Base-by-base conservation (phyloP, 495 filamentous ascomycete genomes). In the Amniculicola lignicola region DNA sequence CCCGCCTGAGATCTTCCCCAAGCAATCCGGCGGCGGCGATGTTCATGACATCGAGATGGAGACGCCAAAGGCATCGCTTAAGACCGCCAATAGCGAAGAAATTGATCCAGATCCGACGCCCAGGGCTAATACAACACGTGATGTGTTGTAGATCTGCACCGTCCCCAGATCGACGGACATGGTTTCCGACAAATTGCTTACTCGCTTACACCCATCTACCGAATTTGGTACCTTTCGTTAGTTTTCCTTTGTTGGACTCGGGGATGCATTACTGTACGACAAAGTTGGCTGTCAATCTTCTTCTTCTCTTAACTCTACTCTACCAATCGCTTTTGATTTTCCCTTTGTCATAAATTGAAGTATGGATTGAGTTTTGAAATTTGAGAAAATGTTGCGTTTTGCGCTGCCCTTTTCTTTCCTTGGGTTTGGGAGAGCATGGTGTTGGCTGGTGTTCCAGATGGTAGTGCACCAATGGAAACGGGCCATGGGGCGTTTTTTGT, bases 1-100 rank as follows among this genome's bases (percentile, higher is more conserved):
- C 15, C 74, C 75, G 23, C 75, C 74, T 5, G 71, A 71, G 47
- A 57, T 70, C 27, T 76, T 77, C 59, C 64, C 70, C 3, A 27
- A 16, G 1, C 45, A 54, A 2, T 70, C 72, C 11, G 72, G 70
- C 4, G 72, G 70, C 4, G 55, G 42, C 3, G 61, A 68, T 14
- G 62, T 71, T 12, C 43, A 51, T n/a, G 70, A 72, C 16, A 63
- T 71, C 22, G 67, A 71, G 33, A 69, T 76, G 59, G 63, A 73
- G 18, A 65, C 62, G n/a, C 62, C 62, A 12, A 61, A 58, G 33
- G 36, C 46, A 11, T 33, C 33, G 14, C 9, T 29, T 4, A 50
- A 28, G 22, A n/a, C n/a, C n/a, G n/a, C n/a, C n/a, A 14, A 52
- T n/a, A n/a, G 21, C 1, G 23, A 19, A 12, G 57, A 57, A 16